A percentile compares a stretch with the other conserved stretches of the same genome.
Conservation (phyloP, 2,329 filamentous ascomycete genomes). For the Alternaria sp. region DNA sequence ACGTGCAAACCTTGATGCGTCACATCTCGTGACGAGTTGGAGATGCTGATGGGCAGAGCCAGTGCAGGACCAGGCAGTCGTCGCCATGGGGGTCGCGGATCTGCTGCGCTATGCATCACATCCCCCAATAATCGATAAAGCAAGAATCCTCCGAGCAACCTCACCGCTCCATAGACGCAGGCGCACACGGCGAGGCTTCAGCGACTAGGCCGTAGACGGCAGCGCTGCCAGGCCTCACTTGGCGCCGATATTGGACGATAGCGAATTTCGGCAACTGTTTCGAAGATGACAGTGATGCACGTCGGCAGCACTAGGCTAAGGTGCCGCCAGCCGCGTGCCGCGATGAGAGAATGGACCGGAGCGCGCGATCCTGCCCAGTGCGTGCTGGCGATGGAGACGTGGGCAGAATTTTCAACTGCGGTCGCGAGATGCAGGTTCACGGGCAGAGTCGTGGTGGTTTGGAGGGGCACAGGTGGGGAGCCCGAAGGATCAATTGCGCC, state of each 20-base stretch:
- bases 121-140: slow-evolving; percentile 12
- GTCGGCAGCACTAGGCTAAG: slow-evolving; percentile 29
- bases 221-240: slow-evolving; percentile 11
- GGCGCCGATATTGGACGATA: slow-evolving; percentile 30
- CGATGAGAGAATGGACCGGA: slow-evolving; percentile 22
- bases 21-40: not conserved
- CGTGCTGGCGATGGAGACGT: slow-evolving; percentile 4
- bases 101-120: slow-evolving; percentile 8
- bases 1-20: not conserved
- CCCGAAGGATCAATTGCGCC: slow-evolving; percentile 16
- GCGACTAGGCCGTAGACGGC: slow-evolving; percentile 4
- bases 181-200: slow-evolving; percentile 15
- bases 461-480: slow-evolving; percentile 12
- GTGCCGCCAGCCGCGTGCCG: slow-evolving; percentile 31
- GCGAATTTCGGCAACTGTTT: slow-evolving; percentile 19
- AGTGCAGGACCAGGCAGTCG: not conserved
- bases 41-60: slow-evolving; percentile 17
- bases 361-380: slow-evolving; percentile 5
- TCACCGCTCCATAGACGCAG: slow-evolving; percentile 21
- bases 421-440: slow-evolving; percentile 7
- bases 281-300: slow-evolving; percentile 18
- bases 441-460: slow-evolving; percentile 2
- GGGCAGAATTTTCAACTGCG: slow-evolving; percentile 6
- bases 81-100: slow-evolving; percentile 9
- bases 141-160: slow-evolving; percentile 17